These are phyloP conservation scores for Pinus albicaulis DNA, from an alignment of 75 land plant species.

Conservation along the genomic window DNA sequence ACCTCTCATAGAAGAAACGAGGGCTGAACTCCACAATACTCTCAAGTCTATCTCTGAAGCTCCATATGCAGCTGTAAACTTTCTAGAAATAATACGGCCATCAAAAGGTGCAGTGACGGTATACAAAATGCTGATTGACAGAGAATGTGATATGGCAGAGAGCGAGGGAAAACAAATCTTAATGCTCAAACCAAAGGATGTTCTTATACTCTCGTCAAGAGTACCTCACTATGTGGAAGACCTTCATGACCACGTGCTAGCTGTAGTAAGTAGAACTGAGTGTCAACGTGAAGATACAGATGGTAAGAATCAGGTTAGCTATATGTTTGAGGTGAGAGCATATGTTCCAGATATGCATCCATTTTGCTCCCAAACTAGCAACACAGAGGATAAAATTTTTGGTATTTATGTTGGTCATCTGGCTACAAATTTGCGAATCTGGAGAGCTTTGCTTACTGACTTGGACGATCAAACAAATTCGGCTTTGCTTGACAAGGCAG, in stretches of 20 bases:
- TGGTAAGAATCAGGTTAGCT: not conserved
- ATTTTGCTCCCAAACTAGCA: not conserved
- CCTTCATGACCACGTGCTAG: not conserved
- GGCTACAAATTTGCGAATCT: constrained; percentile 38
- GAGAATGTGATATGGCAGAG: not conserved
- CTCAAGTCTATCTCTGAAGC: constrained; percentile 27
- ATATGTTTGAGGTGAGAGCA: not conserved
- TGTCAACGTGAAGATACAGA: not conserved
- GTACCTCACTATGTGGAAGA: constrained; percentile 17
- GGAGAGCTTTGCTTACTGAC: constrained; percentile 37
- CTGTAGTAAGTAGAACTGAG: not conserved
- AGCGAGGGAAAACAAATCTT: not conserved
- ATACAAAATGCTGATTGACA: not conserved
- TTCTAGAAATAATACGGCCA: constrained; percentile 3
- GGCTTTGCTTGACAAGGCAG: constrained; percentile 16
- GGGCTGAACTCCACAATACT: constrained; percentile 42
- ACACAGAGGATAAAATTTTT: constrained; percentile 2
- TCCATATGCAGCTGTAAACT: constrained; percentile 26
- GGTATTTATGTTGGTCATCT: constrained; percentile 36
- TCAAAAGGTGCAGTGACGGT: not conserved
- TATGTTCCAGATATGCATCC: not conserved
- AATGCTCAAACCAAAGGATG: constrained; percentile 22
- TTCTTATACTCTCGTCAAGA: constrained; percentile 29
- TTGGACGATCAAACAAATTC: constrained; percentile 14
- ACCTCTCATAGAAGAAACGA: constrained; percentile 66